Base-by-base conservation (phyloP, 1,139 yeast genomes). In the Kodamaea arcana region DNA sequence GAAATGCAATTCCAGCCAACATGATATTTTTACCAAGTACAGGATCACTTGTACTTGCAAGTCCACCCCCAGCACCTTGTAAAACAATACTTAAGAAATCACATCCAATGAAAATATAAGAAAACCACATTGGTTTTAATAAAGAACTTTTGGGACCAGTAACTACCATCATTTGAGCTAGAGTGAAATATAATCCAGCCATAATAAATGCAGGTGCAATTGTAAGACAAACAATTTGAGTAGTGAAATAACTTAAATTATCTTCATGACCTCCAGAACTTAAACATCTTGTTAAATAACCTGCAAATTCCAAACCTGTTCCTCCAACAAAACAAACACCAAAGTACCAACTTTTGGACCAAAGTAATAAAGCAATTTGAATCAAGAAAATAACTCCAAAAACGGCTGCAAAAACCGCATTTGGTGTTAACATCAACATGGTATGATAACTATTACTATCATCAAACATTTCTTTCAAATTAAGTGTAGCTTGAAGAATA, bases 1-100 rank as follows among this genome's bases (percentile, higher is more conserved):
- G 71, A 40, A 63, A 60, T 7, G 53, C 63, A 20, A 65, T 62
- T 15, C 71, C 71, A 1, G 59, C 63, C 29, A 65, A 51, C 70
- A 65, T 64, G 10, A 61, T 44, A 37, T 57, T 43, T 1, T 68
- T n/a, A 6, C 97, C 97, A 1, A 57, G 41, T 15, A 45, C 35
- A 6, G 57, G 43, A 4, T 49, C 42, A 20, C 44, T 37, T 2
- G 65, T 59, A 2, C 94, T 78, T 3, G 88, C 81, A 47, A 80
- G 75, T 40, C 90, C 95, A 35, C 86, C 87, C 24, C 96, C 97
- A 16, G 71, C 77, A 6, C 86, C 95, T 56, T 88, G 96, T 24
- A 87, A 58, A 10, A 80, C 58, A 41, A 88, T 66, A 1, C 94
- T 78, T 6, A 83, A 50, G 9, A 84, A 65, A 50, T 87, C 95